A percentile compares a stretch with the other conserved stretches of the same genome.
phyloP scores from a whole-genome alignment of 2,329 filamentous ascomycete species.

The Whalleya microplaca region DNA sequence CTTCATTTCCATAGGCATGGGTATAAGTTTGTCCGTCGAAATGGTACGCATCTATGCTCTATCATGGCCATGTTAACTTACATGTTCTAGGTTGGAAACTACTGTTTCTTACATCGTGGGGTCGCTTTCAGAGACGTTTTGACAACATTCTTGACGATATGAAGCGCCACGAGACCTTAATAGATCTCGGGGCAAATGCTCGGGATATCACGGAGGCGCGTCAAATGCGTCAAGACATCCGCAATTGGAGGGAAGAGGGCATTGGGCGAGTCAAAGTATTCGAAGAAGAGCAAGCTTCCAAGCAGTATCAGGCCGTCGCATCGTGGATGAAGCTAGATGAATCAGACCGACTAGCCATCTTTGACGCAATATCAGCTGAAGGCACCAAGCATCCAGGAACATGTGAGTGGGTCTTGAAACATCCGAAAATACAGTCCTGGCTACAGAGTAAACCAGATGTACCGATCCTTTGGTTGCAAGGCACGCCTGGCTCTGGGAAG shows the following conservation, averaged over 20 bases:
- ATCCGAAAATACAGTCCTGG: constrained; percentile 34
- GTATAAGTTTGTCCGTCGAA: constrained; percentile 49
- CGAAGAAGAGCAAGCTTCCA: constrained; percentile 30
- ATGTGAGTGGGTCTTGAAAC: constrained; percentile 39
- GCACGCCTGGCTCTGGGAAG: constrained; percentile 42
- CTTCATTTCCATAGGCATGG: constrained; percentile 50
- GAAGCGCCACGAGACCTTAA: constrained; percentile 33
- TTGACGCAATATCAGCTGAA: constrained; percentile 33
- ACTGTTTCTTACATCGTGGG: constrained; percentile 43
- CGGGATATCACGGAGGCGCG: constrained; percentile 32
- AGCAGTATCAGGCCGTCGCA: constrained; percentile 31
- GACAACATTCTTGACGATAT: constrained; percentile 40
- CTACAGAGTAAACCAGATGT: constrained; percentile 23
- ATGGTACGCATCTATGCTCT: constrained; percentile 21
- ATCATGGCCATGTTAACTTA: too few species aligned
- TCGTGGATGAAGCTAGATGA: constrained; percentile 39
- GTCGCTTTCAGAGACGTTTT: constrained; percentile 42
- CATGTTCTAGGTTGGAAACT: constrained; percentile 38
- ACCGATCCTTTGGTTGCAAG: constrained; percentile 38
- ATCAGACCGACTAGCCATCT: constrained; percentile 35
- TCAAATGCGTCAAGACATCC: constrained; percentile 29
- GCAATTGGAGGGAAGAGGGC: constrained; percentile 30
- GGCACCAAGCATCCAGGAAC: constrained; percentile 35
- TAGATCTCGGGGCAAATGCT: constrained; percentile 41
- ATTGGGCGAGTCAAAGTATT: constrained; percentile 19